These are phyloP conservation scores for Sugiyamaella castrensis DNA, from an alignment of 1,139 yeast genomes.

Conservation along the genomic window DNA sequence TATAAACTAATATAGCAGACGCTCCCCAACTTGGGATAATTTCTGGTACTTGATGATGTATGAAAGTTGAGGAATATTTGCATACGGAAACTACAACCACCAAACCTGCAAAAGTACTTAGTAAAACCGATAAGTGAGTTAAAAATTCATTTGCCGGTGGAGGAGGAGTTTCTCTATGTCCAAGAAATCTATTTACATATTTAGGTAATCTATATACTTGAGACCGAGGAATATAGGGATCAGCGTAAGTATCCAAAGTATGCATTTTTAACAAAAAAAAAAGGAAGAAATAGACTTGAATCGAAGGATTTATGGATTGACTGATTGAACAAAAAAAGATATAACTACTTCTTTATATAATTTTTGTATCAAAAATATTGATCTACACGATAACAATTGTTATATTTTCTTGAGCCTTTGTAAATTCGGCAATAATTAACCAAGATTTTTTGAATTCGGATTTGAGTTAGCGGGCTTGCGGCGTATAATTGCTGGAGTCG, in stretches of 20 bases:
- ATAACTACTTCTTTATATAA: background rate
- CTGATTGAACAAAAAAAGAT: no score
- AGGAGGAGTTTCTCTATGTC: constrained; percentile 13
- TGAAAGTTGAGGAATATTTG: constrained; percentile 46
- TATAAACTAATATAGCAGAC: constrained; percentile 59
- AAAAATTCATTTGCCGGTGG: constrained; percentile 9
- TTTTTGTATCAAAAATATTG: no score
- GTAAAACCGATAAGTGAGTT: constrained; percentile 22
- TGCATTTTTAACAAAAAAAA: constrained; percentile 23
- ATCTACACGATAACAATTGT: no score
- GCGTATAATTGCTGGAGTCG: no score
- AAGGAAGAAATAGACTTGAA: constrained; percentile 18
- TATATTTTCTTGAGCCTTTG: no score
- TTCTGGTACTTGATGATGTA: constrained; percentile 50
- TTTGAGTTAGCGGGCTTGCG: no score
- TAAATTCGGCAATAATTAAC: no score
- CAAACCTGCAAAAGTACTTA: constrained; percentile 51
- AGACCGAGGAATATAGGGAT: constrained; percentile 22
- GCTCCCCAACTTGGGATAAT: constrained; percentile 64
- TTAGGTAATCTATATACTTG: constrained; percentile 26
- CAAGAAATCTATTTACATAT: constrained; percentile 24
- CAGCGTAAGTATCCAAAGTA: constrained; percentile 3
- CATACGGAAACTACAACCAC: constrained; percentile 52
- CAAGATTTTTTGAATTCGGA: no score
- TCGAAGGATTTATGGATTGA: no score